Evolutionary conservation across 176 grass and related monocot genomes (phyloP).

Genomic region (Carex kokanica): DNA sequence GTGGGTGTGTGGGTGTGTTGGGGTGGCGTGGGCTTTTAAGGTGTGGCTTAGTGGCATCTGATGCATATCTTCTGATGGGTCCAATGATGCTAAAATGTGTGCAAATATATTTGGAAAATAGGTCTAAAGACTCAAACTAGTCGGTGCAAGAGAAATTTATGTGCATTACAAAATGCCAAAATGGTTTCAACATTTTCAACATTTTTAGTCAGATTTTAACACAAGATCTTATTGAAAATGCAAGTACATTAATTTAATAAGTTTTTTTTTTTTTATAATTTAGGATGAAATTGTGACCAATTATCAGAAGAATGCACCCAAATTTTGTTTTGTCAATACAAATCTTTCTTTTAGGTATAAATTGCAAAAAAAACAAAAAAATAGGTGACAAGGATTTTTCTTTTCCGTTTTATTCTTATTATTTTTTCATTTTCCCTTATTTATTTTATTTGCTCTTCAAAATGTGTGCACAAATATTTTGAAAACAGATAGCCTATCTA

Average conservation of each 20-base stretch:
- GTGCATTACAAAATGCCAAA: not conserved
- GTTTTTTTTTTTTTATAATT: no score
- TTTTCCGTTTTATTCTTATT: no score
- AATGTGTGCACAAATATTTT: no score
- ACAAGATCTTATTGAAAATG: not conserved
- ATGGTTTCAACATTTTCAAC: not conserved
- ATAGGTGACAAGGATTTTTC: no score
- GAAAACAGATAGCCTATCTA: no score
- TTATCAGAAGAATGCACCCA: no score
- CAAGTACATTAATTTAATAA: not conserved
- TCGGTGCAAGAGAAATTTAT: not conserved
- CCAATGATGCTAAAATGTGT: slow-evolving; percentile 20
- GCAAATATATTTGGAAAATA: not conserved
- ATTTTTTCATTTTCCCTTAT: no score
- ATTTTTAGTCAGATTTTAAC: not conserved
- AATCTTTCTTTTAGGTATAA: no score
- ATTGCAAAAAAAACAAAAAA: no score
- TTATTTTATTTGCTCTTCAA: no score
- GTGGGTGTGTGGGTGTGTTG: not conserved
- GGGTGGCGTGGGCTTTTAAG: not conserved
- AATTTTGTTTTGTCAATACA: no score
- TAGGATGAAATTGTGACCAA: no score
- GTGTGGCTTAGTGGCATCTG: slow-evolving; percentile 1
- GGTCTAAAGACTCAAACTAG: not conserved
- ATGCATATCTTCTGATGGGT: slow-evolving; percentile 6